Percentiles rank a stretch among this genome's conserved stretches.
These are phyloP conservation scores for Lasiosphaeria hispida DNA, from an alignment of 495 filamentous ascomycete genomes.

Conservation along the genomic window DNA sequence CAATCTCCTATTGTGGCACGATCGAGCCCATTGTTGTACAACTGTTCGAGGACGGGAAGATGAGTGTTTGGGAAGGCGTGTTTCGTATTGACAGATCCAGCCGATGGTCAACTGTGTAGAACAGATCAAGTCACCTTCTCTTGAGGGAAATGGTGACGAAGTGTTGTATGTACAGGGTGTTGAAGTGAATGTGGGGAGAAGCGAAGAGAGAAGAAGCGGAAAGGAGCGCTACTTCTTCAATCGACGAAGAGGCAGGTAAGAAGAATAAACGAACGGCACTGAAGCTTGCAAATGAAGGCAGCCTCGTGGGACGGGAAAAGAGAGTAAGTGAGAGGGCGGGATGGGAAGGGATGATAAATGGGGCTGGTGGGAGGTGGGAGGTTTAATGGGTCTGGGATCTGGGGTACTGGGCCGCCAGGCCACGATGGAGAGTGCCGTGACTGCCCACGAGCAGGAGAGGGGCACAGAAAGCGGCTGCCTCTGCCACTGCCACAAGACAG, in stretches of 20 bases:
- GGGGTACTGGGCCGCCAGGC: not conserved
- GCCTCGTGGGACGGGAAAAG: not conserved
- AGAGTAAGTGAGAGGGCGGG: not conserved
- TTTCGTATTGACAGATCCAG: constrained; percentile 3
- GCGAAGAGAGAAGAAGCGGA: constrained; percentile 1
- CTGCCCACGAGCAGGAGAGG: not conserved
- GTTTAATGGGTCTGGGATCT: constrained; percentile 13
- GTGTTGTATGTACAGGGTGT: constrained; percentile 10
- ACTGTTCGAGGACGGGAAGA: not conserved
- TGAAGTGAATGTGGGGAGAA: constrained; percentile 7
- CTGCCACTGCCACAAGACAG: too few relatives aligned
- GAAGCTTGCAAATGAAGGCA: constrained; percentile 9
- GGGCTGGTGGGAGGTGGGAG: constrained; percentile 3
- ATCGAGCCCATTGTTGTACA: constrained; percentile 9
- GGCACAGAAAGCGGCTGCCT: too few relatives aligned
- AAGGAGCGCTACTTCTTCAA: constrained; percentile 1
- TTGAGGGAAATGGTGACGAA: constrained; percentile 3
- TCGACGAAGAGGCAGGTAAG: constrained; percentile 5
- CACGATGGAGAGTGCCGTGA: not conserved
- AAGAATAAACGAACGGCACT: constrained; percentile 9
- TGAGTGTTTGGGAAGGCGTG: not conserved
- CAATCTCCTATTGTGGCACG: constrained; percentile 24
- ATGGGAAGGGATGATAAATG: not conserved
- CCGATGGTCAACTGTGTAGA: not conserved
- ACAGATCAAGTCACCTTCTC: not conserved